A percentile compares a stretch with the other conserved stretches of the same genome.
Conservation (phyloP, 2,329 filamentous ascomycete species). For the Shiraia sp. region DNA sequence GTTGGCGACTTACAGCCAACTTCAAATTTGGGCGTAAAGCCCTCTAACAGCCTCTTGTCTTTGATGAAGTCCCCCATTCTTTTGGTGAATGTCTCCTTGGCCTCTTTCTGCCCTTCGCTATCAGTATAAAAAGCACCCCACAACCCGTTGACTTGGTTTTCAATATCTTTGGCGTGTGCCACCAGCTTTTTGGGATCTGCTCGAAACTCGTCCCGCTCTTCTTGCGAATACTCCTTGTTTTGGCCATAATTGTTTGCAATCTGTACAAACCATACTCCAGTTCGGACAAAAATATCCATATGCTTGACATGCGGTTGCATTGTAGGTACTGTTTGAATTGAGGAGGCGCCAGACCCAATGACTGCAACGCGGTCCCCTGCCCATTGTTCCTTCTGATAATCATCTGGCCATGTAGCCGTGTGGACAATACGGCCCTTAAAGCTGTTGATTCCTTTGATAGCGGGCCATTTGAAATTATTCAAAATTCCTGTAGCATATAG, state of each 20-base stretch:
- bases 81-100: conserved; percentile 44
- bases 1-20: conserved; percentile 44
- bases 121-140: conserved; percentile 53
- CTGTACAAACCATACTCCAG: conserved; percentile 51
- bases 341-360: conserved; percentile 51
- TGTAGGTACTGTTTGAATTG: conserved; percentile 52
- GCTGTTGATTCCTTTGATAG: conserved; percentile 48
- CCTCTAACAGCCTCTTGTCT: conserved; percentile 54
- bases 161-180: conserved; percentile 52
- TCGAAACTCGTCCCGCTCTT: conserved; percentile 50
- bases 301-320: conserved; percentile 54
- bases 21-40: conserved; percentile 53
- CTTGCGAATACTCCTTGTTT: conserved; percentile 50
- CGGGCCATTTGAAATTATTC: conserved; percentile 45
- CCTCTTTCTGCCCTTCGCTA: conserved; percentile 46
- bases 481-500: conserved; percentile 51
- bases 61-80: conserved; percentile 58
- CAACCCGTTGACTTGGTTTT: conserved; percentile 52
- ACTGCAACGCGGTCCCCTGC: conserved; percentile 48
- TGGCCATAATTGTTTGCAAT: conserved; percentile 53
- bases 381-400: conserved; percentile 51
- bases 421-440: conserved; percentile 52
- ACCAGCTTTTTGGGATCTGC: conserved; percentile 48
- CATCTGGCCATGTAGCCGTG: conserved; percentile 52
- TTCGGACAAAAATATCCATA: conserved; percentile 53